Evolutionary conservation across 345 rosid species (phyloP).

Genomic region (Lepidium didymum): DNA sequence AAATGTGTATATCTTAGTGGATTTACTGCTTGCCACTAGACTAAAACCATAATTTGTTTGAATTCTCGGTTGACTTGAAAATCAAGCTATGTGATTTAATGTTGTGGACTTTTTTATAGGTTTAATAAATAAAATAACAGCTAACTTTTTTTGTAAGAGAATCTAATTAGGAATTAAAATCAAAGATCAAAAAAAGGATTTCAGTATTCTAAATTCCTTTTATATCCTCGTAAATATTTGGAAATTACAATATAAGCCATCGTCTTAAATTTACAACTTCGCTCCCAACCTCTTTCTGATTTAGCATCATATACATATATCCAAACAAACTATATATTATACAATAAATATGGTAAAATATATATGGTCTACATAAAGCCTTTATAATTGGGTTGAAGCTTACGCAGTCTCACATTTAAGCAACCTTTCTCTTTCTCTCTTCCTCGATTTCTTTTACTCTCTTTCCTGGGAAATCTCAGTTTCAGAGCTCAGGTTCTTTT

Average conservation of each 20-base stretch:
- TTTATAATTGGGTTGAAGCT: conserved; percentile 28
- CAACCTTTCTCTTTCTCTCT: conserved; percentile 20
- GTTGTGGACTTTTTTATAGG: conserved; percentile 9
- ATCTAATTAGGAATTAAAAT: neutral
- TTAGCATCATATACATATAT: conserved; percentile 10
- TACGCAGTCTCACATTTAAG: conserved; percentile 34
- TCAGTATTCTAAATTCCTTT: neutral
- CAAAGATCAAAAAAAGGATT: neutral
- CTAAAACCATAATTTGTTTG: neutral
- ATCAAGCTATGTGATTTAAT: conserved; percentile 1
- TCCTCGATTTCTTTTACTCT: conserved; percentile 9
- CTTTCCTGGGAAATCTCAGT: conserved; percentile 35
- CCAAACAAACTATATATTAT: neutral
- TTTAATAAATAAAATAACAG: neutral
- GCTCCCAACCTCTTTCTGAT: conserved; percentile 28
- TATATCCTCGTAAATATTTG: neutral
- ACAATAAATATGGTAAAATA: neutral
- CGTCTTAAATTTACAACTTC: conserved; percentile 29
- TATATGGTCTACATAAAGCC: conserved; percentile 17
- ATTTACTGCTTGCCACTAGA: too few relatives aligned
- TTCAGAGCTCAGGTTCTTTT: conserved; percentile 40
- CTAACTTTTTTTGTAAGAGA: neutral
- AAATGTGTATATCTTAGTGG: too few relatives aligned
- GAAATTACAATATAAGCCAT: conserved; percentile 16
- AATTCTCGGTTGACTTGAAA: neutral